phyloP scores from a whole-genome alignment of 2,329 filamentous ascomycete genomes.

The Akanthomyces uredinophilus region DNA sequence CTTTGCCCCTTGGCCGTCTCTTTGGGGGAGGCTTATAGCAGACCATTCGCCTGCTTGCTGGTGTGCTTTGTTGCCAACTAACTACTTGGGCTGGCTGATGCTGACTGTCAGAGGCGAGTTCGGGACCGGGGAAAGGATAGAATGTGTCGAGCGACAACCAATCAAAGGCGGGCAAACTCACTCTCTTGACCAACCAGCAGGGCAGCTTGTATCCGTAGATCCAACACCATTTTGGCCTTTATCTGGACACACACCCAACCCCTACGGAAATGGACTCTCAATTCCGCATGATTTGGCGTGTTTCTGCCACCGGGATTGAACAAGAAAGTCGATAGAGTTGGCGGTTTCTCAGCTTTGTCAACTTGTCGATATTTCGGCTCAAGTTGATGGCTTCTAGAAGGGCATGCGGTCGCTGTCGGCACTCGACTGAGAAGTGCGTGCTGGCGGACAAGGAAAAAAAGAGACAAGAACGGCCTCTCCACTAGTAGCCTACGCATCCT shows the following conservation, averaged over 20 bases:
- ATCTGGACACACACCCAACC: neutral
- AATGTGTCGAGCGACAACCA: neutral
- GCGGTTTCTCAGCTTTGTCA: no score
- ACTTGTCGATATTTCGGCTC: neutral
- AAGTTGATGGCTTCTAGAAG: neutral
- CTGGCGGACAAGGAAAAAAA: neutral
- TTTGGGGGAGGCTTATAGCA: neutral
- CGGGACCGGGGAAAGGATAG: neutral
- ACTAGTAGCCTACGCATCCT: neutral
- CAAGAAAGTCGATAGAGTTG: neutral
- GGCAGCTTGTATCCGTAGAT: neutral
- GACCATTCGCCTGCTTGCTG: neutral
- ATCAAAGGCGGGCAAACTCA: neutral
- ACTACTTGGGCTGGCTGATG: neutral
- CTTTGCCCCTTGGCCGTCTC: no score
- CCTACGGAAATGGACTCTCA: slow-evolving; percentile 4
- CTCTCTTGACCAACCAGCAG: neutral
- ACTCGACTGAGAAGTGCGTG: neutral
- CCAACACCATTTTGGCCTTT: neutral
- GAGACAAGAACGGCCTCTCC: neutral
- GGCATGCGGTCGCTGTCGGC: neutral
- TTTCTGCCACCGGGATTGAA: neutral
- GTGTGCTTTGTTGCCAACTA: no score
- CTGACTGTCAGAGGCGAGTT: neutral
- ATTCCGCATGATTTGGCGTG: neutral